Base-by-base conservation (phyloP, 78 protist species). In the Diacronema lutheri region DNA sequence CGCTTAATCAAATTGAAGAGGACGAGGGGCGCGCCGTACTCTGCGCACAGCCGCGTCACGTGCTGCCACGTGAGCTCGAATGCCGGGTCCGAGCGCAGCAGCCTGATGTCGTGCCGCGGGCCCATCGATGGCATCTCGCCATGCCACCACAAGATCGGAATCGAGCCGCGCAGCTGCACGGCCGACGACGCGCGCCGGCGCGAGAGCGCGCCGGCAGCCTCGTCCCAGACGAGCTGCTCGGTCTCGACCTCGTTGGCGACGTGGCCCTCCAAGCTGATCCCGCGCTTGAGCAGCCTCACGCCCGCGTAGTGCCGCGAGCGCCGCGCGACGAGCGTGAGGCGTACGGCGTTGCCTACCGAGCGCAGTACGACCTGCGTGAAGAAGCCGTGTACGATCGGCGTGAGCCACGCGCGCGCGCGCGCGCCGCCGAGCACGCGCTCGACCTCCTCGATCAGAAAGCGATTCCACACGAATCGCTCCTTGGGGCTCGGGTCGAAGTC, bases 171-270 rank as follows among this genome's bases (percentile, higher is more conserved):
- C 26, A 89, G 72, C 84, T 93, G 95, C 25, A 93, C 95, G 29
- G 58, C 89, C 5, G 93, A 55, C 13, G 91, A 23, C 6, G 78
- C 5, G 44, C 20, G 10, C 37, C 84, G 79, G 12, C 5, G 41
- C 83, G 57, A 25, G 20, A 69, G 40, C 26, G 12, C 31, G 73
- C 26, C 31, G 55, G 14, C 7, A 41, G 26, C 35, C 44, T 4
- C 84, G 14, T 92, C 90, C 65, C 25, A 20, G 38, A 96, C 84
- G 16, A 98, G 95, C 89, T 97, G 99, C 91, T 98, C 99, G 10
- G 92, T 88, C 91, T 98, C 99, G 4, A 97, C 97, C 66, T 96
- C 95, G 44, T 98, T 98, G 11, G 99, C 99, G n/a, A 95, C 98
- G 35, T 90, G 83, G n/a, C 98, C 98, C 31, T 26, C 29, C n/a